These are phyloP conservation scores for Hypoxylon sp. DNA, from an alignment of 2,329 filamentous ascomycete species.

Conservation along the genomic window DNA sequence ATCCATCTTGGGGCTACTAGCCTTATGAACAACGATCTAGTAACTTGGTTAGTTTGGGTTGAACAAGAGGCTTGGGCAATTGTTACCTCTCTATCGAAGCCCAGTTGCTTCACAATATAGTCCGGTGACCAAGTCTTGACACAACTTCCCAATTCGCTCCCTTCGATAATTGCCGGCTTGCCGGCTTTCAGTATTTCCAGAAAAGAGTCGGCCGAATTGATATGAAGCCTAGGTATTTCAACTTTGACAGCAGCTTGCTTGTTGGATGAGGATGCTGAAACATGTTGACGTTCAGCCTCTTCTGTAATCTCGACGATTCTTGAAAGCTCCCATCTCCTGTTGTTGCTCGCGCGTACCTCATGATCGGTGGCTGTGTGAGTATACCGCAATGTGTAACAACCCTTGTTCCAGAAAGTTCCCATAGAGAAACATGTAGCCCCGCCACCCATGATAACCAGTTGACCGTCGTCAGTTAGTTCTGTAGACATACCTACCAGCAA, in stretches of 20 bases:
- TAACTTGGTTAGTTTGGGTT: conserved; percentile 10
- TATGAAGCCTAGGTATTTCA: conserved; percentile 65
- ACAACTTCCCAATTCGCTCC: conserved; percentile 77
- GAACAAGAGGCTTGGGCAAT: background rate
- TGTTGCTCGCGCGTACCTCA: too few species aligned
- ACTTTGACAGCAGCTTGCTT: conserved; percentile 56
- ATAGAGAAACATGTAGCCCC: conserved; percentile 93
- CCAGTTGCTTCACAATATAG: conserved; percentile 76
- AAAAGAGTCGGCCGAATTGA: conserved; percentile 72
- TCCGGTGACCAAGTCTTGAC: conserved; percentile 75
- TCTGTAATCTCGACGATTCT: conserved; percentile 45
- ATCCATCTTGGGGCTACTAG: conserved; percentile 76
- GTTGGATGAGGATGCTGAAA: background rate
- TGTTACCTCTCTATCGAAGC: conserved; percentile 71
- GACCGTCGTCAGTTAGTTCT: conserved; percentile 61
- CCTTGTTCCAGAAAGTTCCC: conserved; percentile 85
- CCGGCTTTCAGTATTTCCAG: conserved; percentile 68
- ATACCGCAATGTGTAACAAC: conserved; percentile 53
- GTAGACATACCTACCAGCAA: conserved; percentile 79
- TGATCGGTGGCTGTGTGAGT: conserved; percentile 3
- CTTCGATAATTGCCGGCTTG: conserved; percentile 76
- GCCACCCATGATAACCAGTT: conserved; percentile 78
- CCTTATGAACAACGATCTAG: conserved; percentile 81
- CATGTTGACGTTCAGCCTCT: conserved; percentile 11
- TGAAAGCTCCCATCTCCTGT: conserved; percentile 38